Base-by-base conservation (phyloP, 768 basidiomycete species). In the Tylopilus rubrobrunneus region DNA sequence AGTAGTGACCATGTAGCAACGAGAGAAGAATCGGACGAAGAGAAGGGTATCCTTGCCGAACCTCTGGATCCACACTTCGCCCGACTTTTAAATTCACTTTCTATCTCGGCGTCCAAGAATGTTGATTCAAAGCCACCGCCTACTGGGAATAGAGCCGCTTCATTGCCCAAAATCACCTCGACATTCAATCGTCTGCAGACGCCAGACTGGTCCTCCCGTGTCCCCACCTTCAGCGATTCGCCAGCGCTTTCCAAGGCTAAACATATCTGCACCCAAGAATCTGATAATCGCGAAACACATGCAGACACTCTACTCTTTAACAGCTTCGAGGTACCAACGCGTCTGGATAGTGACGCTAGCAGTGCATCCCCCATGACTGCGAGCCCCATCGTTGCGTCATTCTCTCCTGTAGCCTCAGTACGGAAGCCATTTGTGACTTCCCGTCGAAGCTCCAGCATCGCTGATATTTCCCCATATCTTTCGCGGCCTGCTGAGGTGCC, bases 391-490 rank as follows among this genome's bases (percentile, higher is more conserved):
- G 12, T 55, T 2, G 49, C 53, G 2, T 58, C 67, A 21, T 47
- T 54, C 19, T 56, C 62, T 3, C 29, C 56, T 45, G 31, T 28
- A 42, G 45, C 62, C 40, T 36, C 66, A 5, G 52, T 57, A 28
- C 63, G 62, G 34, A 67, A 70, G 51, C 39, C 59, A 48, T 10
- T 33, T 28, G 45, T 49, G 51, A 62, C 66, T 27, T 71, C 68
- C 45, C 70, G 70, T 49, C 68, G 68, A 31, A 70, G 58, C 43
- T 78, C 84, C 36, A 77, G 77, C 36, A 78, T 79, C 21, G 79
- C 84, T 14, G 86, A 87, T 62, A 81, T 87, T 51, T 86, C 85
- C 7, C 85, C 87, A 0, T 88, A 89, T 65, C 71, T 88, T 48
- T 73, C 81, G 10, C 78, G 79, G 50, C 71, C 80, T 7, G 67